Conservation (phyloP, 2,329 filamentous ascomycete genomes). For the Sporothrix inflata region DNA sequence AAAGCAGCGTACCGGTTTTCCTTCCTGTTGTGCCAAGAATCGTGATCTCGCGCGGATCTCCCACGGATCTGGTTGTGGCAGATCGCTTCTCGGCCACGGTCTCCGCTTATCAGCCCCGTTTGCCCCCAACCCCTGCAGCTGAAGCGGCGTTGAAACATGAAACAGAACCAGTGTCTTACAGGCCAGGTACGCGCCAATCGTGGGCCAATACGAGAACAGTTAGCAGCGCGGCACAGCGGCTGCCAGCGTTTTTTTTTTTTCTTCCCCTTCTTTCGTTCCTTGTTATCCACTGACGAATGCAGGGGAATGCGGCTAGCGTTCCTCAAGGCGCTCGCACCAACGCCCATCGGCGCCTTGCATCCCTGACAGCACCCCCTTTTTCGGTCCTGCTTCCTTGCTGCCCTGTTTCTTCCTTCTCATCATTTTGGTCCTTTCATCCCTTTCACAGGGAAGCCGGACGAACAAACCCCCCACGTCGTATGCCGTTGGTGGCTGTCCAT, state of each 20-base stretch:
- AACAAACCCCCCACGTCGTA: background rate
- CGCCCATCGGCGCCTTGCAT: background rate
- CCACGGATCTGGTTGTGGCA: slow-evolving; percentile 1
- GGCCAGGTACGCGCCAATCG: slow-evolving; percentile 2
- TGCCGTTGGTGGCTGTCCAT: background rate
- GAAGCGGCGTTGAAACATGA: slow-evolving; percentile 23
- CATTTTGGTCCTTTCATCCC: background rate
- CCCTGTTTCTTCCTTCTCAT: no score
- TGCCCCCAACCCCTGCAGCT: slow-evolving; percentile 21
- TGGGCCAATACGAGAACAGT: background rate
- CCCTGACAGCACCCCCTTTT: slow-evolving; percentile 12
- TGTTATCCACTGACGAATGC: slow-evolving; percentile 1
- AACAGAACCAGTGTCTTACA: slow-evolving; percentile 14
- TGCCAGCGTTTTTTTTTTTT: background rate
- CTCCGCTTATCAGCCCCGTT: background rate
- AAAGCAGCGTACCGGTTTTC: background rate
- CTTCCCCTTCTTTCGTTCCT: background rate
- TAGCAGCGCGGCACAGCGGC: background rate
- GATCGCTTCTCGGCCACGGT: background rate
- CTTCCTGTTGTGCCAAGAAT: background rate
- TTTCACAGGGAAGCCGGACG: background rate
- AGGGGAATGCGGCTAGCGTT: background rate
- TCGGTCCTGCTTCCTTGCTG: background rate
- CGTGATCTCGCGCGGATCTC: background rate
- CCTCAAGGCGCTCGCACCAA: slow-evolving; percentile 8